Percentiles rank a stretch among this genome's conserved stretches.
Evolutionary conservation across 345 rosid species (phyloP).

Genomic region (Dipteronia dyeriana): DNA sequence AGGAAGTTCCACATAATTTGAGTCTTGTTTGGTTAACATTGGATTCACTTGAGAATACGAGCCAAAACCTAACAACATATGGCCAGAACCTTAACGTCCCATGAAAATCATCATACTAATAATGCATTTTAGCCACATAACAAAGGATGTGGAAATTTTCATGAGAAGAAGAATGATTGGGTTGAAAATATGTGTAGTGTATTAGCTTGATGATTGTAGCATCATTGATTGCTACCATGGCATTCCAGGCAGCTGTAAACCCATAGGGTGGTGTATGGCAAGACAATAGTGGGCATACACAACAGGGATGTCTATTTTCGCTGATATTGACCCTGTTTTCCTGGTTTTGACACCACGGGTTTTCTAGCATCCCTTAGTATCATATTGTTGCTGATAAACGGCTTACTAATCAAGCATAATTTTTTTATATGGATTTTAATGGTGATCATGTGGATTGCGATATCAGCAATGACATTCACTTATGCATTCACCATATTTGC

Average conservation of each 20-base stretch:
- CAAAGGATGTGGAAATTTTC: background rate
- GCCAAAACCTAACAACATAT: too few species aligned
- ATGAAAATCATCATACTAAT: background rate
- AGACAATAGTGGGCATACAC: background rate
- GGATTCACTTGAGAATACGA: too few species aligned
- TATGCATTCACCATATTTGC: background rate
- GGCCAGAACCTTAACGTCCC: background rate
- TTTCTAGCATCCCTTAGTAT: constrained; percentile 31
- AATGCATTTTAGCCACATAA: background rate
- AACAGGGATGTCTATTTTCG: background rate
- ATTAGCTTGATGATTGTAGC: constrained; percentile 34
- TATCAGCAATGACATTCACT: background rate
- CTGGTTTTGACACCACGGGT: constrained; percentile 9
- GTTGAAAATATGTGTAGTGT: constrained; percentile 12
- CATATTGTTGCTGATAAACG: constrained; percentile 28
- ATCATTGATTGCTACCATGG: constrained; percentile 35
- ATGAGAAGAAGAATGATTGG: background rate
- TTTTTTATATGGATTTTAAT: constrained; percentile 30
- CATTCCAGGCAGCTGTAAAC: constrained; percentile 28
- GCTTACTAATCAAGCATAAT: constrained; percentile 20
- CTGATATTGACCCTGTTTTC: background rate
- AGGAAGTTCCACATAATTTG: too few species aligned
- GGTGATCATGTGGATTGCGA: constrained; percentile 29
- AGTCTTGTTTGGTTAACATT: too few species aligned
- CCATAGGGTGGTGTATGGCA: constrained; percentile 35